Evolutionary conservation across 768 basidiomycete genomes (phyloP), one percentile per base, ranked within the genome.

Genomic region (Sarcodon aspratus): DNA sequence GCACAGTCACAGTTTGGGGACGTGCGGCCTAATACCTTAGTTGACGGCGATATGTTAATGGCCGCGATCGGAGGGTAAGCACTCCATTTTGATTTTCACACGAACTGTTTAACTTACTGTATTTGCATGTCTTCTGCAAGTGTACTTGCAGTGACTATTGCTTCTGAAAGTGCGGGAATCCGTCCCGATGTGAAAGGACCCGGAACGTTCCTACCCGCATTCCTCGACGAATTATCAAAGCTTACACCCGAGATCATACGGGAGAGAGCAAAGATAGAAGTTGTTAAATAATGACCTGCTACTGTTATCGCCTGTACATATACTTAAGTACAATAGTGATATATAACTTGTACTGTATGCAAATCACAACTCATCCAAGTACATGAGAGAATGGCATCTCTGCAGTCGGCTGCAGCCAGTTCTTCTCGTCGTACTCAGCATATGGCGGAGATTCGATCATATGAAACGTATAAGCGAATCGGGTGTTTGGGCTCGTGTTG

Each of bases 401-500:
- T 9, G 68, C 54, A 3, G 91, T 91, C 1, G 94, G 92, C 61
- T 98, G 94, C 50, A 97, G 68, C 94, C 94, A 96, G 60, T 96
- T 97, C 76, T 88, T 89, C 58, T 79, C 75, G 52, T 97, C 95
- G 50, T 94, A 96, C 36, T 60, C 65, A 7, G 80, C 85, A 56
- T 74, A 66, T 18, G 78, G 82, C 36, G 75, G 74, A 15, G 75
- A 82, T 58, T 95, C 89, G 44, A 92, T 82, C 88, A 91, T 90
- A 56, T 92, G 94, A 64, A 96, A 97, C 0, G 96, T 98, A 61
- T 98, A 99, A 31, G 94, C 94, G 54, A 82, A 89, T 48, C 96
- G 76, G 1, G 90, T 90, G 52, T 81, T 73, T 17, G 76, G 69
- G 48, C 87, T 90, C 1, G 73, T 75, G 62, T 99, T 99, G 48